Percentiles rank a stretch among this genome's conserved stretches.
Conservation (phyloP, 441 rosid genomes). For the Codiaeum variegatum region DNA sequence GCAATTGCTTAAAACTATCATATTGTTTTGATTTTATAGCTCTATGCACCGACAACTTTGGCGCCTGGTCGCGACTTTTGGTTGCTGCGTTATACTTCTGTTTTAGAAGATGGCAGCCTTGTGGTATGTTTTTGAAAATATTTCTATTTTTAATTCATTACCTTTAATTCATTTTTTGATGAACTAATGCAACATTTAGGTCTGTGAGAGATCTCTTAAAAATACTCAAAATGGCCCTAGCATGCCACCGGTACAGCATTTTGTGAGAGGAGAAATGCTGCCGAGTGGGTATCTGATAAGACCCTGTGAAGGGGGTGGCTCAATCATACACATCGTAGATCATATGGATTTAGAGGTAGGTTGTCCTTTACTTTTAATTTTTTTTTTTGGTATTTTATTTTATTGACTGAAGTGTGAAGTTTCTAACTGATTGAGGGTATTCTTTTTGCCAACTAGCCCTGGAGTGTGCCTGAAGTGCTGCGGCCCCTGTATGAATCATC, state of each 20-base stretch:
- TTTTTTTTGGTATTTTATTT: neutral
- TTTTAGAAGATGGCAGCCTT: conserved; percentile 96
- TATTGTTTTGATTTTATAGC: conserved; percentile 38
- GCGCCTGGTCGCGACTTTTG: conserved; percentile 98
- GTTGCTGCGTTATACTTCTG: conserved; percentile 90
- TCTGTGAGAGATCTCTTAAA: conserved; percentile 91
- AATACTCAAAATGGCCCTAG: conserved; percentile 91
- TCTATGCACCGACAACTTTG: conserved; percentile 93
- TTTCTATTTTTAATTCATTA: neutral
- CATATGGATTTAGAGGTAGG: conserved; percentile 93
- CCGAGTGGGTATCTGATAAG: conserved; percentile 92
- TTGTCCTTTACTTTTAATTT: neutral
- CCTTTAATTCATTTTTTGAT: neutral
- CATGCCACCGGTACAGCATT: conserved; percentile 92
- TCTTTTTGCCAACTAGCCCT: conserved; percentile 49
- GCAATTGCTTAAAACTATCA: conserved; percentile 4
- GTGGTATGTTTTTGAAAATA: conserved; percentile 51
- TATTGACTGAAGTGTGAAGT: neutral
- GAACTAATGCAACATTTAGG: conserved; percentile 30
- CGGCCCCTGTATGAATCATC: conserved; percentile 95
- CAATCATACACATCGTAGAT: conserved; percentile 88
- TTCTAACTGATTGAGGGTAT: neutral
- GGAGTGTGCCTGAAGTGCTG: conserved; percentile 95
- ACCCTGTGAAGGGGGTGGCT: conserved; percentile 99
- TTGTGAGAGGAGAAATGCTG: conserved; percentile 96